Base-by-base conservation (phyloP, 129 eudicot genomes). In the Pulicaria dysenterica region DNA sequence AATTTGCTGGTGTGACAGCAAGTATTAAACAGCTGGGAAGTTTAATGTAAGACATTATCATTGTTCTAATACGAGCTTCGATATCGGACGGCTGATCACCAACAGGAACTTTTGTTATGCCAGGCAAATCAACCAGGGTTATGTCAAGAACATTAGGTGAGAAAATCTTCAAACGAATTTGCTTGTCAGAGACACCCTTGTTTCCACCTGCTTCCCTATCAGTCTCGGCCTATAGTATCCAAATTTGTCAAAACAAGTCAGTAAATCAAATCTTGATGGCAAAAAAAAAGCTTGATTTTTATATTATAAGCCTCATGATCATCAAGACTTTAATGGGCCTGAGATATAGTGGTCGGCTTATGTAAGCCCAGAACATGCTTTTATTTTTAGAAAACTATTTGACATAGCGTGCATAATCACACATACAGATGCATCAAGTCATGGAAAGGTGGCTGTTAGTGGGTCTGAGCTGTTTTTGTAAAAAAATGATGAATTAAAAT, bases 101-200 rank as follows among this genome's bases (percentile, higher is more conserved):
- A 49, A 94, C 98, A 41, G 98, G 98, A 69, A 94, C 98, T 80
- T 90, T 94, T 13, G 98, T 89, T 64, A 94, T 83, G 40, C 96
- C 98, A 0, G 98, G 96, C 69, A 94, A 84, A 84, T 94, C 98
- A 53, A 94, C 98, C 37, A 94, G 82, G 14, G 98, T 94, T 19
- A 94, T 94, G 80, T 94, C 98, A 77, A 94, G 98, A 82, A 94
- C 98, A 80, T 90, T 94, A 4, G 98, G 96, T 24, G 96, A 94
- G 68, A 84, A 90, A 11, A 94, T 94, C 83, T 95, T 95, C 64
- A 95, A 77, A 16, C 99, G 94, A 38, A 95, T 95, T 75, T 90
- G 97, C 73, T 95, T 95, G 78, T 95, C 99, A 16, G 97, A 82
- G 31, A 95, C 96, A 70, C 99, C 99, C 81, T 91, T 90, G 79